A percentile compares a stretch with the other conserved stretches of the same genome.
Conservation (phyloP, 2,329 filamentous ascomycete genomes). For the Exophiala bonariae region DNA sequence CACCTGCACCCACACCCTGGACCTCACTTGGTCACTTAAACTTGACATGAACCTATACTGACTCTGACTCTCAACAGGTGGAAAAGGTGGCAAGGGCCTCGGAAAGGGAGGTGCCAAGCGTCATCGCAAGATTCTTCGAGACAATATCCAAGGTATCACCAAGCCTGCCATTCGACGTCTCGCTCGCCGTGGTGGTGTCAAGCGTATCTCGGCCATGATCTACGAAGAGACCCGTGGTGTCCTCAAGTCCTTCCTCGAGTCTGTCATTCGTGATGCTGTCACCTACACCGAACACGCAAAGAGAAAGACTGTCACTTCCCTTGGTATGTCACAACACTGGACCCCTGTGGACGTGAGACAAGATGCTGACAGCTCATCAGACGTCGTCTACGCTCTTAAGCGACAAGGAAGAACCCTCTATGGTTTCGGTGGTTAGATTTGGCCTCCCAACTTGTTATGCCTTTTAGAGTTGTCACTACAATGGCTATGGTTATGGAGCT, state of each 20-base stretch:
- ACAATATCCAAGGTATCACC: slow-evolving; percentile 58
- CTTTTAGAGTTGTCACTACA: slow-evolving; percentile 10
- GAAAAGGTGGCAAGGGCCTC: slow-evolving; percentile 57
- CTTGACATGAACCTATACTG: not conserved
- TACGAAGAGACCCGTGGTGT: slow-evolving; percentile 78
- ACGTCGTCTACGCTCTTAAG: slow-evolving; percentile 69
- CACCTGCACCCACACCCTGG: too few species aligned
- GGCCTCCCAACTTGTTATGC: slow-evolving; percentile 6
- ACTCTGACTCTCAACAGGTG: slow-evolving; percentile 37
- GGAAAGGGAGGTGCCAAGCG: slow-evolving; percentile 57
- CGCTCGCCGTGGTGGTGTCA: slow-evolving; percentile 82
- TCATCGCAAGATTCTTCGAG: slow-evolving; percentile 56
- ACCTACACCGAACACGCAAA: slow-evolving; percentile 80
- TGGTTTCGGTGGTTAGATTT: slow-evolving; percentile 72
- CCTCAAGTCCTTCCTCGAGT: slow-evolving; percentile 74
- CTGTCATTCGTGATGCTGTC: slow-evolving; percentile 72
- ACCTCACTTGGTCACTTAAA: too few species aligned
- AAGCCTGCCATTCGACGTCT: slow-evolving; percentile 57
- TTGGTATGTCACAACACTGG: slow-evolving; percentile 31
- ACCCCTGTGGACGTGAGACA: not conserved
- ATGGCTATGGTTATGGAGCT: slow-evolving; percentile 21
- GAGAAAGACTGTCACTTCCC: slow-evolving; percentile 75
- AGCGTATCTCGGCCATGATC: slow-evolving; percentile 96
- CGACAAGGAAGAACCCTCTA: slow-evolving; percentile 72
- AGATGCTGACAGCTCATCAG: slow-evolving; percentile 28